Evolutionary conservation across 2,329 filamentous ascomycete species (phyloP).

Genomic region (Colletotrichum sp.): DNA sequence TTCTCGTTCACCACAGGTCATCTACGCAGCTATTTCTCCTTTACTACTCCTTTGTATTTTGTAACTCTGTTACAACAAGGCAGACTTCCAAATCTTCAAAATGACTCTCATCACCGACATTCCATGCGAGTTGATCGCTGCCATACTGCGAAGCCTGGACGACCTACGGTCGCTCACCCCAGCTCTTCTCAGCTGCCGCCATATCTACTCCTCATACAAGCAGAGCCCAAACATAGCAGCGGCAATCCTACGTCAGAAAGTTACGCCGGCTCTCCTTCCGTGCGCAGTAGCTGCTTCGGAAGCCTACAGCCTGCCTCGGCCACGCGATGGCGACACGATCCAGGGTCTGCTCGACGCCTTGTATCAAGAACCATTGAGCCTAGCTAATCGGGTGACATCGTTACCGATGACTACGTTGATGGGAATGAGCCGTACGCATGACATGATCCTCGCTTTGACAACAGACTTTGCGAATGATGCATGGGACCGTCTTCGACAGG

Average conservation of each 20-base stretch:
- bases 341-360: neutral
- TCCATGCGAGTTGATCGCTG: neutral
- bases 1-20: neutral
- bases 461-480: neutral
- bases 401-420: neutral
- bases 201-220: neutral
- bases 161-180: neutral
- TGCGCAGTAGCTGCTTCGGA: neutral
- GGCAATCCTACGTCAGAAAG: neutral
- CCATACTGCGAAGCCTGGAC: neutral
- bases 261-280: neutral
- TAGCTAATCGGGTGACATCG: neutral
- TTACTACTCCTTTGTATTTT: neutral
- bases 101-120: neutral
- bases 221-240: neutral
- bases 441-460: neutral
- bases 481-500: neutral
- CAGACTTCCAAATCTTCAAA: accelerated
- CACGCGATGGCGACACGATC: neutral
- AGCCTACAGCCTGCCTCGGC: neutral
- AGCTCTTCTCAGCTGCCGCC: neutral
- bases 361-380: neutral
- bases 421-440: neutral
- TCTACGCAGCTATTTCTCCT: neutral
- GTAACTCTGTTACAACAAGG: neutral